Evolutionary conservation across 148 eudicot genomes (phyloP).

Genomic region (Chenopodium suecicum): DNA sequence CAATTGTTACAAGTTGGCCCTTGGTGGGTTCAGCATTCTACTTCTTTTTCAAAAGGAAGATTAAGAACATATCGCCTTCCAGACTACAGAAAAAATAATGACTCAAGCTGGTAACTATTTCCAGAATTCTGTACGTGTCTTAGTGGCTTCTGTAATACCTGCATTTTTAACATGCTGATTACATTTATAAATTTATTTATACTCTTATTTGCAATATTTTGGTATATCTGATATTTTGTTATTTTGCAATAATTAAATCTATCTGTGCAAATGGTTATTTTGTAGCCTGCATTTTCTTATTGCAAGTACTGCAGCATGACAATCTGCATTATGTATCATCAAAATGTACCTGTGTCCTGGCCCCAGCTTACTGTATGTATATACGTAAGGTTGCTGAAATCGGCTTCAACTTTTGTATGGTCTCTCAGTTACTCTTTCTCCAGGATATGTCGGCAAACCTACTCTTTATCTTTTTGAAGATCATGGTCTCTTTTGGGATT

Average conservation of each 20-base stretch:
- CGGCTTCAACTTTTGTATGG: not conserved
- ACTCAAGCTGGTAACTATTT: constrained; percentile 21
- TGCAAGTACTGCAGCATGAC: not conserved
- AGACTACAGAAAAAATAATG: constrained; percentile 30
- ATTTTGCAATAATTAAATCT: constrained; percentile 10
- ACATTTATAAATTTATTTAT: not conserved
- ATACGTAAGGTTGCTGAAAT: not conserved
- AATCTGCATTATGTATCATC: not conserved
- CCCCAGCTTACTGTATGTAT: not conserved
- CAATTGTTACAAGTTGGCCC: constrained; percentile 65
- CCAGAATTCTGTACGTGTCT: constrained; percentile 21
- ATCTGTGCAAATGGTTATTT: not conserved
- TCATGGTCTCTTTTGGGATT: constrained; percentile 8
- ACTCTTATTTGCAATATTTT: not conserved
- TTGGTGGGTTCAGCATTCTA: constrained; percentile 53
- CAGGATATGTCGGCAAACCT: constrained; percentile 6
- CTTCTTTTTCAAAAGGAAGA: constrained; percentile 52
- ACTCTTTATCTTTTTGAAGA: constrained; percentile 12
- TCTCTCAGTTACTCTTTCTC: not conserved
- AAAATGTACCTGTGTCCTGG: not conserved
- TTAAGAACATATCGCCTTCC: constrained; percentile 31
- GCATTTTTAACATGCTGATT: constrained; percentile 6
- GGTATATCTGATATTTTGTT: not conserved
- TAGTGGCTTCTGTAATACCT: constrained; percentile 19
- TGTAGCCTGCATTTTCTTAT: constrained; percentile 8